Evolutionary conservation across 2,329 filamentous ascomycete species (phyloP).

Genomic region (Diaporthe velutina): DNA sequence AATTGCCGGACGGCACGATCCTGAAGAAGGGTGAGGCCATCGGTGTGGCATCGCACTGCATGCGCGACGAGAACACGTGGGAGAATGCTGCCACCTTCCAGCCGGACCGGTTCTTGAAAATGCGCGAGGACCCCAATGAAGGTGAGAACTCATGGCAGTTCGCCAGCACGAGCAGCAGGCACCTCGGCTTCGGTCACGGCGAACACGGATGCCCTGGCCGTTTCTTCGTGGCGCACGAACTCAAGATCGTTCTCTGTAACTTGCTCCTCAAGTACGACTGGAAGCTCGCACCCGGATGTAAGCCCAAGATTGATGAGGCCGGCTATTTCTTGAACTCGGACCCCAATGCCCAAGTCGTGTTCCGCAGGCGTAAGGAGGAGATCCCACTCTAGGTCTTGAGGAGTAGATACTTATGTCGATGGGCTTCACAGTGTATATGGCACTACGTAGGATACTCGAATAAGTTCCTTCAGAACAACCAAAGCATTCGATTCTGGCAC

Average conservation of each 20-base stretch:
- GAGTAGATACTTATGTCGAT: too few species aligned
- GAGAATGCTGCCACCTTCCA: neutral
- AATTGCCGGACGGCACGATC: neutral
- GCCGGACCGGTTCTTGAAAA: neutral
- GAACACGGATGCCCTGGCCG: slow-evolving; percentile 50
- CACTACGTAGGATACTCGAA: too few species aligned
- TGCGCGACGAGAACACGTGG: neutral
- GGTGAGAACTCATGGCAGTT: slow-evolving; percentile 14
- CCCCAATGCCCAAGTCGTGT: neutral
- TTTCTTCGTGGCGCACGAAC: slow-evolving; percentile 50
- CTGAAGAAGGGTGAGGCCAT: neutral
- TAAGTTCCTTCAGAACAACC: too few species aligned
- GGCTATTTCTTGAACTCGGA: slow-evolving; percentile 3
- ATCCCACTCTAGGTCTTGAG: neutral
- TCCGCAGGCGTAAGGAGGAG: neutral
- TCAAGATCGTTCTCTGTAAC: slow-evolving; percentile 43
- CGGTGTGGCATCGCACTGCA: slow-evolving; percentile 5
- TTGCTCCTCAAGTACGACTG: slow-evolving; percentile 33
- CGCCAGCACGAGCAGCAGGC: slow-evolving; percentile 8
- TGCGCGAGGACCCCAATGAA: slow-evolving; percentile 2
- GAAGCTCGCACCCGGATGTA: slow-evolving; percentile 6
- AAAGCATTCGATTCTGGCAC: too few species aligned
- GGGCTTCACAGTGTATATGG: too few species aligned
- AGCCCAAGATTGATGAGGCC: neutral
- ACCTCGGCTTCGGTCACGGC: slow-evolving; percentile 49